Evolutionary conservation across 2,329 filamentous ascomycete genomes (phyloP).

Genomic region (Alternaria triticina): DNA sequence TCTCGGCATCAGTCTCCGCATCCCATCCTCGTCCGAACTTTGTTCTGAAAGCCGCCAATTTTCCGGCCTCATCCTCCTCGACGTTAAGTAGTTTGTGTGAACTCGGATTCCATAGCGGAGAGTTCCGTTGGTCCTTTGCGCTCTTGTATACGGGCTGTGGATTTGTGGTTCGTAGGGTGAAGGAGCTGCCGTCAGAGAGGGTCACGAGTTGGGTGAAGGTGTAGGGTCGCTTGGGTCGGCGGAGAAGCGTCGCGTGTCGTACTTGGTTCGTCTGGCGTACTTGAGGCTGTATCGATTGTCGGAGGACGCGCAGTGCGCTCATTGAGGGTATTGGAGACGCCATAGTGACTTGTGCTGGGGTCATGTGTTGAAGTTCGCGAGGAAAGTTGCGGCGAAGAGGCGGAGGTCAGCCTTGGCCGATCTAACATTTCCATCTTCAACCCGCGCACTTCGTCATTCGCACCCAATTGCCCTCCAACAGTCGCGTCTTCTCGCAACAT

Average conservation of each 20-base stretch:
- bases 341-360: constrained; percentile 28
- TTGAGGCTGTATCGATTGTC: constrained; percentile 31
- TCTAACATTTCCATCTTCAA: constrained; percentile 21
- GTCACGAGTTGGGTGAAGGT: constrained; percentile 97
- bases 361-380: constrained; percentile 8
- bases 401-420: constrained; percentile 18
- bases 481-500: not conserved
- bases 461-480: not conserved
- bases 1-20: constrained; percentile 34
- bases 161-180: constrained; percentile 77
- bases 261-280: constrained; percentile 57
- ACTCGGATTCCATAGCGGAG: constrained; percentile 87
- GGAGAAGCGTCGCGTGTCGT: constrained; percentile 83
- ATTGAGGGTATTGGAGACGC: constrained; percentile 41
- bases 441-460: constrained; percentile 8
- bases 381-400: constrained; percentile 33
- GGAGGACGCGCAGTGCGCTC: constrained; percentile 40
- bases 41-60: constrained; percentile 82
- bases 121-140: constrained; percentile 87
- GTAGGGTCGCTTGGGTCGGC: constrained; percentile 89
- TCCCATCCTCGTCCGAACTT: constrained; percentile 89
- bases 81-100: constrained; percentile 82
- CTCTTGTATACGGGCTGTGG: constrained; percentile 67
- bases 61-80: constrained; percentile 93
- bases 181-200: constrained; percentile 88